Evolutionary conservation across 345 rosid species (phyloP).

Genomic region (Leavenworthia alabamica): DNA sequence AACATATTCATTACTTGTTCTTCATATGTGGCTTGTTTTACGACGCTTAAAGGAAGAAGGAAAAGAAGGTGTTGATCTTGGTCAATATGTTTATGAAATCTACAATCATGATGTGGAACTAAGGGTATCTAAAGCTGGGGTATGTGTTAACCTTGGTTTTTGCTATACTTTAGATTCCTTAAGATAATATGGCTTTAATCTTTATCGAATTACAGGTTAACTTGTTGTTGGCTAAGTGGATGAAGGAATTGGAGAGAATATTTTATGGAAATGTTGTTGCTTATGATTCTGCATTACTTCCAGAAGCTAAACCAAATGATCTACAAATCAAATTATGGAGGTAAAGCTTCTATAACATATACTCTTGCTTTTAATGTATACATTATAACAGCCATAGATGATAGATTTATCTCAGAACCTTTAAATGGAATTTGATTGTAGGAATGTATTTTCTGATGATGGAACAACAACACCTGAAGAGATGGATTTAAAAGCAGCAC

Average conservation of each 20-base stretch:
- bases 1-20: slow-evolving; percentile 79
- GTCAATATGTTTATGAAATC: slow-evolving; percentile 81
- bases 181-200: background rate
- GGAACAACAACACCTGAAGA: slow-evolving; percentile 58
- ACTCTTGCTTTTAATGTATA: too few species aligned
- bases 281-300: slow-evolving; percentile 79
- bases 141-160: slow-evolving; percentile 25
- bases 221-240: slow-evolving; percentile 73
- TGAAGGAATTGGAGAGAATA: slow-evolving; percentile 96
- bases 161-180: background rate
- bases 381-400: too few species aligned
- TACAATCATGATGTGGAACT: slow-evolving; percentile 93
- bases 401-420: slow-evolving; percentile 2
- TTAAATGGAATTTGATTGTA: slow-evolving; percentile 30
- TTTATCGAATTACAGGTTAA: slow-evolving; percentile 55
- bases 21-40: slow-evolving; percentile 86
- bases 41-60: slow-evolving; percentile 88
- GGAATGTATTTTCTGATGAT: slow-evolving; percentile 86
- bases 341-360: slow-evolving; percentile 33
- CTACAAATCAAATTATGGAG: slow-evolving; percentile 71
- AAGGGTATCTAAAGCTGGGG: slow-evolving; percentile 96
- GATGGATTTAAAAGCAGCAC: slow-evolving; percentile 52
- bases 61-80: slow-evolving; percentile 83
- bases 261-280: slow-evolving; percentile 90
- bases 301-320: slow-evolving; percentile 69